Evolutionary conservation across 2,329 filamentous ascomycete genomes (phyloP).

Genomic region (Hypoxylon sp.): DNA sequence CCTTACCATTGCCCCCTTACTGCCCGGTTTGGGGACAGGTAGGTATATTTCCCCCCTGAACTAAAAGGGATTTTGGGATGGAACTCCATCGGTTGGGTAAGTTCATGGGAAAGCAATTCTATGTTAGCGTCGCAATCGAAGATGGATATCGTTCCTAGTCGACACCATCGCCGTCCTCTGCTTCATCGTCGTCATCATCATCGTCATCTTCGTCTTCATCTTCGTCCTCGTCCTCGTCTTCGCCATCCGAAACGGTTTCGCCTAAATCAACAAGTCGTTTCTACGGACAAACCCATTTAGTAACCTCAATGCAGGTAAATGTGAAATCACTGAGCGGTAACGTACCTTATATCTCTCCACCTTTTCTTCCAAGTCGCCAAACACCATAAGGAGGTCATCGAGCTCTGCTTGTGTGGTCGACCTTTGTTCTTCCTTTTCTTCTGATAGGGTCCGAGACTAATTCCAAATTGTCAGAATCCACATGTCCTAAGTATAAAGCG

Average conservation of each 20-base stretch:
- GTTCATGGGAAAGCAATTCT: no score
- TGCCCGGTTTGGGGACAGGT: background rate
- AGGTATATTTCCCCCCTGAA: no score
- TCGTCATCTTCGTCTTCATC: slow-evolving; percentile 51
- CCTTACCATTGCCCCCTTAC: slow-evolving; percentile 5
- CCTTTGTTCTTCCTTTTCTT: slow-evolving; percentile 68
- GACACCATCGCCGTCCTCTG: no score
- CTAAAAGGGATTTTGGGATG: no score
- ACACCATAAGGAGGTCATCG: slow-evolving; percentile 83
- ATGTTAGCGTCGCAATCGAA: no score
- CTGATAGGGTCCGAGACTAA: slow-evolving; percentile 43
- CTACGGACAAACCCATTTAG: slow-evolving; percentile 48
- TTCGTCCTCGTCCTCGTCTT: slow-evolving; percentile 66
- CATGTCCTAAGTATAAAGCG: slow-evolving; percentile 5
- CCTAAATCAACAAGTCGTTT: slow-evolving; percentile 71
- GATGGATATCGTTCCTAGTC: no score
- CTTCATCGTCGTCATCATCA: slow-evolving; percentile 46
- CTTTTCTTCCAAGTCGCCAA: slow-evolving; percentile 83
- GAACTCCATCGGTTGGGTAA: no score
- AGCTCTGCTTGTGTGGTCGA: slow-evolving; percentile 74
- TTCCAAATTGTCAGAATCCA: slow-evolving; percentile 26
- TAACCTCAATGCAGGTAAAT: background rate
- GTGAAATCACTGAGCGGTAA: slow-evolving; percentile 18
- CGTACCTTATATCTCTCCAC: slow-evolving; percentile 76
- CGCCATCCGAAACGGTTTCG: slow-evolving; percentile 78